Evolutionary conservation across 352 stramenopile species (phyloP).

Genomic region (Achlya hypogyna): DNA sequence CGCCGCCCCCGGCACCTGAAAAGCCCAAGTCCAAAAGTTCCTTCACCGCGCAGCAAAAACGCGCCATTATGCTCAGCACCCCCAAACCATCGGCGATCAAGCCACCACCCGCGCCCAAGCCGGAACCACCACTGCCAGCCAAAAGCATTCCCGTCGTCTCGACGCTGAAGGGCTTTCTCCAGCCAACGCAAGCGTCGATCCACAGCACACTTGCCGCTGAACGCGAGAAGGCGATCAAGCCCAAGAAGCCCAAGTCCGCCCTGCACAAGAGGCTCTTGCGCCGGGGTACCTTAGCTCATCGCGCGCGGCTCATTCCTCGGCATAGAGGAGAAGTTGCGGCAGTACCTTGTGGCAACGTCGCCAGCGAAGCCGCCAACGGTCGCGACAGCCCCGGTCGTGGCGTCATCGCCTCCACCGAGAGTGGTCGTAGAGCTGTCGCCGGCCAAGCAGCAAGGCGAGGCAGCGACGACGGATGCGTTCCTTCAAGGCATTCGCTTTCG

Average conservation of each 20-base stretch:
- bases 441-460: neutral
- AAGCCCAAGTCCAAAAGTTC: constrained; percentile 34
- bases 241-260: constrained; percentile 4
- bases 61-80: constrained; percentile 50
- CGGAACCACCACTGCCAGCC: neutral
- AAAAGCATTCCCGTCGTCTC: neutral
- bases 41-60: constrained; percentile 32
- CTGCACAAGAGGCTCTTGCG: constrained; percentile 12
- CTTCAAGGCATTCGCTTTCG: constrained; percentile 51
- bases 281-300: neutral
- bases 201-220: neutral
- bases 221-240: constrained; percentile 7
- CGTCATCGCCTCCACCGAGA: neutral
- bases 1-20: constrained; percentile 26
- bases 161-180: constrained; percentile 10
- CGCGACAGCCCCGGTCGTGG: neutral
- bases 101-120: constrained; percentile 9
- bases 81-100: constrained; percentile 55
- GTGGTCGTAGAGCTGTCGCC: no score
- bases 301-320: neutral
- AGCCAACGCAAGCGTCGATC: constrained; percentile 16
- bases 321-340: constrained; percentile 15
- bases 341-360: constrained; percentile 9
- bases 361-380: neutral
- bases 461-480: constrained; percentile 31